Evolutionary conservation across 2,329 filamentous ascomycete species (phyloP), one percentile per base, ranked within the genome.

Genomic region (Cladophialophora chaetospira): DNA sequence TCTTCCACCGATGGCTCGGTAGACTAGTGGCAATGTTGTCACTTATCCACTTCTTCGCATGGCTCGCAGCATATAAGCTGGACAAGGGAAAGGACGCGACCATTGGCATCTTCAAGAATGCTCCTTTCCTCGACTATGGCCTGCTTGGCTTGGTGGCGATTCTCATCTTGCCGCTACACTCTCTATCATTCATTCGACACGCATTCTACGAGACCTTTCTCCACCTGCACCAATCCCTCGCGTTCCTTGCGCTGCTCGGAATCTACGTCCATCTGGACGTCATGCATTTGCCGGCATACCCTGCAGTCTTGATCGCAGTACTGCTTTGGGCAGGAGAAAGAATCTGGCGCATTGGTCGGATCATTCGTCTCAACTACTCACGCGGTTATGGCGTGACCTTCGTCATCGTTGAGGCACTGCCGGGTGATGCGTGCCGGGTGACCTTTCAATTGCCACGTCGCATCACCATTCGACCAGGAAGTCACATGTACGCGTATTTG

Each of bases 1-100:
- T 94, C 6, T 77, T 94, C 48, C 90, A 95, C 72, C 83, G 90
- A 63, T 95, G 89, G 89, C 82, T 90, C 60, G 90, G 89, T 25
- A 83, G 90, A 23, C 83, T 92, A 40, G 83, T 89, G 23, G 82
- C 89, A n/a, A 51, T 88, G 3, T 88, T 94, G 71, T 75, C 82
- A 13, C 66, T 91, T 47, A 77, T 88, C 6, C 91, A 96, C 72
- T 88, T 87, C 6, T 65, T 81, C 21, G 84, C 86, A 31, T 99
- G 93, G 92, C 77, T 84, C 17, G 82, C 88, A 66, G 94, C 95
- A 62, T 87, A 86, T 57, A 73, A 86, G 17, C 79, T 82, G 8
- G 85, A 85, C 45, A 80, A 81, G 13, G 88, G 88, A 38, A 86
- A 82, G 78, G 57, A 67, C 3, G 69, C 69, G 49, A 72, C 73